Evolutionary conservation across 768 basidiomycete genomes (phyloP), one percentile per base, ranked within the genome.

Genomic region (Sarcomyxa edulis): DNA sequence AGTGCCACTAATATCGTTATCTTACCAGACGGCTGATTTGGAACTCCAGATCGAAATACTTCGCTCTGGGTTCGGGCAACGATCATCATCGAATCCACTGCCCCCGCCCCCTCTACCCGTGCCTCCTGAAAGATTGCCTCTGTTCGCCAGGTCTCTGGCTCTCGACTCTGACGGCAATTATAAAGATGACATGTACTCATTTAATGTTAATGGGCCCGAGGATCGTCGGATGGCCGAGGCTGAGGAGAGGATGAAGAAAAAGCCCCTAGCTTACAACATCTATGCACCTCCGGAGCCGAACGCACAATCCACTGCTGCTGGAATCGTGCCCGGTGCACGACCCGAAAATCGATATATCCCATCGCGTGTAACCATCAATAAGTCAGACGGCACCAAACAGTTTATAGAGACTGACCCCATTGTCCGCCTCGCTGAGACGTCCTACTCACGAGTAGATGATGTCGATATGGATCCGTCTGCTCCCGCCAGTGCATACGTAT

Each of bases 91-190:
- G 25, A 78, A 78, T 48, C 78, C 78, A 4, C 65, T 80, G 14
- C 77, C 77, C 16, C 54, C 60, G 28, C 77, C 77, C n/a, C 77
- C 77, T 9, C 66, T 71, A 39, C 76, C 74, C 3, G 53, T 77
- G 6, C 62, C 71, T 7, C 55, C 69, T 7, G 68, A 72, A 18
- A 59, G 62, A 27, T 58, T 73, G 14, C 68, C 71, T 8, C 35
- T 62, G 8, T 66, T 72, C 36, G 58, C 61, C 12, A 30, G 10
- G 16, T 10, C 8, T 16, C 9, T 10, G 32, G n/a, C n/a, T n/a
- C n/a, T n/a, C n/a, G n/a, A n/a, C n/a, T n/a, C n/a, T n/a, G n/a
- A n/a, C n/a, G n/a, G n/a, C n/a, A n/a, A n/a, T n/a, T n/a, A n/a
- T n/a, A n/a, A n/a, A n/a, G n/a, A n/a, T n/a, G n/a, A n/a, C n/a